These are phyloP conservation scores for Martensiomyces pterosporus DNA, from an alignment of 192 early-diverging fungal species.

Conservation along the genomic window DNA sequence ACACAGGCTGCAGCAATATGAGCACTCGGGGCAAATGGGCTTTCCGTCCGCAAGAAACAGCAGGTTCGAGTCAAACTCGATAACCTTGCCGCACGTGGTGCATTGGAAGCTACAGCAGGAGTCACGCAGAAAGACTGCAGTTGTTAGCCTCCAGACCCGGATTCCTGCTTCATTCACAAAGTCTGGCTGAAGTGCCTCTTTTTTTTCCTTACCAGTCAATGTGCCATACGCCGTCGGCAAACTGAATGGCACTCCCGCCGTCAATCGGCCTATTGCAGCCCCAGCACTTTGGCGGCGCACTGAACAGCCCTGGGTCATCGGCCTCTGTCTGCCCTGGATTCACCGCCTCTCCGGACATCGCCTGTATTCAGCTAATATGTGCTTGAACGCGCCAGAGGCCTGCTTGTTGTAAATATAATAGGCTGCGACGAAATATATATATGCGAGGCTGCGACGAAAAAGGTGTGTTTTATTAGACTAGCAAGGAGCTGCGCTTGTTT, in stretches of 20 bases:
- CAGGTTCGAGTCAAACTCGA: conserved; percentile 73
- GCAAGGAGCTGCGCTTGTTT: too few relatives aligned
- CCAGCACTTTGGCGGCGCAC: conserved; percentile 54
- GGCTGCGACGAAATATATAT: too few relatives aligned
- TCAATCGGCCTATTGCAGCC: conserved; percentile 66
- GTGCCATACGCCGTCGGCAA: conserved; percentile 79
- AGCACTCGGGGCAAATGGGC: conserved; percentile 80
- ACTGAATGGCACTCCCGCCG: conserved; percentile 73
- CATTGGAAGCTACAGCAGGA: conserved; percentile 62
- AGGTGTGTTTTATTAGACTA: too few relatives aligned
- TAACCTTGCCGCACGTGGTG: conserved; percentile 66
- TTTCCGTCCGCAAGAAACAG: conserved; percentile 73
- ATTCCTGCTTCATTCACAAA: not conserved
- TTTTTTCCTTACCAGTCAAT: conserved; percentile 65
- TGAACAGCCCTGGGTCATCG: conserved; percentile 16
- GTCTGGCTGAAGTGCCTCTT: not conserved
- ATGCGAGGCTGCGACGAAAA: too few relatives aligned
- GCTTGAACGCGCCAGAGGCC: too few relatives aligned
- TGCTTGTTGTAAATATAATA: too few relatives aligned
- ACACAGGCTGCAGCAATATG: conserved; percentile 71
- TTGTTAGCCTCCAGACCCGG: too few relatives aligned
- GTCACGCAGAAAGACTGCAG: too few relatives aligned
- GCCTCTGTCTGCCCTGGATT: conserved; percentile 15
- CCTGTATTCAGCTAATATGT: too few relatives aligned
- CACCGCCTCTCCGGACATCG: conserved; percentile 15